Conservation (phyloP, 2,329 filamentous ascomycete species). For the Fusarium sp. region DNA sequence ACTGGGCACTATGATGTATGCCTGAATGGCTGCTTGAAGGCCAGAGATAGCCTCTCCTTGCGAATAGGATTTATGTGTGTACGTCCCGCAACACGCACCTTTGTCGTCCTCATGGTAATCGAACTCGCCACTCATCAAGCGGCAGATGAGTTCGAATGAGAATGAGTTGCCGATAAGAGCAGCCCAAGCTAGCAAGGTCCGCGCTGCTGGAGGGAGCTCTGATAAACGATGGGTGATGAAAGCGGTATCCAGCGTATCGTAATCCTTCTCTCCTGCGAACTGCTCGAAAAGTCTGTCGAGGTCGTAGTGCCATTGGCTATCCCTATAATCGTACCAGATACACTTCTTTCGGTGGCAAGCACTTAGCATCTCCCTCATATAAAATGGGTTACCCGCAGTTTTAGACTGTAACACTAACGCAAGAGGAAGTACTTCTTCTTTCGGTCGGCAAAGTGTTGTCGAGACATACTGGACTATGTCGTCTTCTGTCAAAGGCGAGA, state of each 20-base stretch:
- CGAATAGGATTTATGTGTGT: conserved; percentile 57
- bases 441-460: conserved; percentile 78
- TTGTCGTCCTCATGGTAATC: conserved; percentile 66
- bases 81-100: conserved; percentile 38
- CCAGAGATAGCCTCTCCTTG: conserved; percentile 78
- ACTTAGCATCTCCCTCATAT: conserved; percentile 90
- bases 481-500: conserved; percentile 79
- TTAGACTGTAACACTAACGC: conserved; percentile 90
- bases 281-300: conserved; percentile 87
- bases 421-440: conserved; percentile 79
- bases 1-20: conserved; percentile 83
- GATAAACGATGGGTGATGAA: conserved; percentile 83
- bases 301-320: conserved; percentile 85
- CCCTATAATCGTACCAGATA: conserved; percentile 90
- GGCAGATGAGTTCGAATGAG: conserved; percentile 83
- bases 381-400: conserved; percentile 89
- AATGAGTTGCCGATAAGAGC: conserved; percentile 85
- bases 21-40: conserved; percentile 82
- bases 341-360: conserved; percentile 87
- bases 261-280: conserved; percentile 82
- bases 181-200: conserved; percentile 86
- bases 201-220: conserved; percentile 79
- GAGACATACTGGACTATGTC: conserved; percentile 87
- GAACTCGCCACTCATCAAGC: conserved; percentile 80
- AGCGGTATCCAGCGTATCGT: conserved; percentile 81